Conservation (phyloP, 2,329 filamentous ascomycete genomes). For the Colletotrichum sp. region DNA sequence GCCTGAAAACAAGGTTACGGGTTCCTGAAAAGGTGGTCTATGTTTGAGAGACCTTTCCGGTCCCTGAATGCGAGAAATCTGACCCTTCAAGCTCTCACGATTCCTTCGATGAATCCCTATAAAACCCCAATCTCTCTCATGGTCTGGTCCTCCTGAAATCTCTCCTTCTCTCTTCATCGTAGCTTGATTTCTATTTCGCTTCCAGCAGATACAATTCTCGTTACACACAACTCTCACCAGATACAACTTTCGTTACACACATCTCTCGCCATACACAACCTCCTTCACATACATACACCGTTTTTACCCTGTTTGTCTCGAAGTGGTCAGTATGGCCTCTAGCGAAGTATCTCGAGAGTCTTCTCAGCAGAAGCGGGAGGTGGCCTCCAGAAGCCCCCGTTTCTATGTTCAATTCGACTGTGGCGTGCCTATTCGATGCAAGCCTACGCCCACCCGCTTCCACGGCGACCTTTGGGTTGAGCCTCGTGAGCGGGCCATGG, state of each 20-base stretch:
- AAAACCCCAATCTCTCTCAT: not conserved
- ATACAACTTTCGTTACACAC: not conserved
- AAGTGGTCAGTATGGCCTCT: not conserved
- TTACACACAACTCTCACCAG: not conserved
- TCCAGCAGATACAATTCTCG: not conserved
- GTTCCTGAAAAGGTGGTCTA: not conserved
- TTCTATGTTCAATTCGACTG: not conserved
- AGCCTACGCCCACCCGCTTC: not conserved
- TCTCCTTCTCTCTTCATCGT: not conserved
- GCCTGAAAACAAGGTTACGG: not conserved
- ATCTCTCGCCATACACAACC: not conserved
- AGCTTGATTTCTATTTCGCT: not conserved
- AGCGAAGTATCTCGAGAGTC: not conserved
- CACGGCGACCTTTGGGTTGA: constrained; percentile 1
- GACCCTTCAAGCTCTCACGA: not conserved
- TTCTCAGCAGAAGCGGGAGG: not conserved
- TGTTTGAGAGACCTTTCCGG: no score
- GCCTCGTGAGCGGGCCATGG: not conserved
- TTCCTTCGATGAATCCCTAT: not conserved
- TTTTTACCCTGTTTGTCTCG: not conserved
- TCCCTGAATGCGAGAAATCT: no score
- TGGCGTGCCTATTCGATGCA: not conserved
- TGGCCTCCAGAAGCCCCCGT: not conserved
- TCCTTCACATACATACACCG: not conserved
- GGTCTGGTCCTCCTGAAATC: not conserved